Evolutionary conservation across 169 alveolate species (phyloP).

Genomic region (Plasmodium inui): DNA sequence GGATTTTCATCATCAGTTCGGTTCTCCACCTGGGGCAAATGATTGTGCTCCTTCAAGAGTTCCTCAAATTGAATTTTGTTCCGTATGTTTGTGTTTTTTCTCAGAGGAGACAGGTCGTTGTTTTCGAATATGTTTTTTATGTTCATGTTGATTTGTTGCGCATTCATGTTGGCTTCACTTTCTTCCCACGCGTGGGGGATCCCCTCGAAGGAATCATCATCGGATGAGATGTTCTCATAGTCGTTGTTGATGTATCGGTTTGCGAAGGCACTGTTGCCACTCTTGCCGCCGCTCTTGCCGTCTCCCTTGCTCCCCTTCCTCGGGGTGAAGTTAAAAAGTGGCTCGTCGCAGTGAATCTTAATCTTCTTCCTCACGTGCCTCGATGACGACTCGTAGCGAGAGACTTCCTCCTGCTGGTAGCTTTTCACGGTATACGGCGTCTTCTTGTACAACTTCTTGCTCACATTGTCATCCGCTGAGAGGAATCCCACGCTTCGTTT

Average conservation of each 20-base stretch:
- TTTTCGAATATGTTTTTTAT: conserved; percentile 61
- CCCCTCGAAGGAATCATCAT: background rate
- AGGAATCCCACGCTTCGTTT: conserved; percentile 25
- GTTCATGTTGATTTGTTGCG: conserved; percentile 37
- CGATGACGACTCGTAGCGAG: background rate
- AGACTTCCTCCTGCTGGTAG: background rate
- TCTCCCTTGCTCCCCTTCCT: background rate
- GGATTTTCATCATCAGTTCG: conserved; percentile 2
- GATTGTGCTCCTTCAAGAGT: conserved; percentile 12
- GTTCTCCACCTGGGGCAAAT: background rate
- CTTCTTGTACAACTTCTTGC: conserved; percentile 43
- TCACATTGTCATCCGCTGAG: background rate
- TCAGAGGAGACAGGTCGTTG: conserved; percentile 42
- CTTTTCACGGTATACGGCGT: conserved; percentile 33
- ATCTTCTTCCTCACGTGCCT: background rate
- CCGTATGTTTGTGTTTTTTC: conserved; percentile 58
- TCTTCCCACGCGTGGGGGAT: background rate
- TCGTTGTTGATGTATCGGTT: background rate
- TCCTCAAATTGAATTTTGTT: conserved; percentile 59
- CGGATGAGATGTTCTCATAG: background rate
- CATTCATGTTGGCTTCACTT: background rate
- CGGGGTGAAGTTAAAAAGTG: conserved; percentile 57
- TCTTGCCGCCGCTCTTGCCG: background rate
- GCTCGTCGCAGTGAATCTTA: conserved; percentile 45
- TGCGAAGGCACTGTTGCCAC: background rate